A percentile compares a stretch with the other conserved stretches of the same genome.
Conservation (phyloP, 345 rosid genomes). For the Theobroma cacao region DNA sequence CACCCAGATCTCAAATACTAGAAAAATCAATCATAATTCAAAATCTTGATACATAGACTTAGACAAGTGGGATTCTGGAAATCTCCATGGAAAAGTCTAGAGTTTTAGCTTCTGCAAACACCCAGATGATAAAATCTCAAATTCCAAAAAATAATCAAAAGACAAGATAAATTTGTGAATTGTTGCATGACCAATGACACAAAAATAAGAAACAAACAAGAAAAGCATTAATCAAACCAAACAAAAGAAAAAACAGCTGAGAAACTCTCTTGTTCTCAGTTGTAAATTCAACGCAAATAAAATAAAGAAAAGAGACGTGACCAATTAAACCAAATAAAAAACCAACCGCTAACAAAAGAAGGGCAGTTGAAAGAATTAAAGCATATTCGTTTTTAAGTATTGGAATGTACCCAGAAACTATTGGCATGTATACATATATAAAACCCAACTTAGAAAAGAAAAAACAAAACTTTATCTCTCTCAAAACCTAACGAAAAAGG, state of each 20-base stretch:
- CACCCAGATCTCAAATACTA: conserved; percentile 25
- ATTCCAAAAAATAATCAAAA: neutral
- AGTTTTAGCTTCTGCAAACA: conserved; percentile 13
- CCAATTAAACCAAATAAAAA: conserved; percentile 11
- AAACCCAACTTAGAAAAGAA: neutral
- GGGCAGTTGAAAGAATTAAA: conserved; percentile 17
- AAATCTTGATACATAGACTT: neutral
- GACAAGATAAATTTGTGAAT: conserved; percentile 1
- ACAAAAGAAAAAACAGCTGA: neutral
- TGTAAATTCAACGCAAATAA: conserved; percentile 11
- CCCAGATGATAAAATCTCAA: conserved; percentile 19
- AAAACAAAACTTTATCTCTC: neutral
- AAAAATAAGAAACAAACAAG: conserved; percentile 15
- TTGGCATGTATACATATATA: neutral
- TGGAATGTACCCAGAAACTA: conserved; percentile 20
- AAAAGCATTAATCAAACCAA: conserved; percentile 15
- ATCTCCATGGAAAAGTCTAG: neutral
- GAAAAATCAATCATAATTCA: conserved; percentile 20
- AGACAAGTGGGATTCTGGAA: neutral
- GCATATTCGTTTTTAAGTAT: conserved; percentile 30
- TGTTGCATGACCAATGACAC: neutral
- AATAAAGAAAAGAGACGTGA: neutral
- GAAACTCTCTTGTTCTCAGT: neutral
- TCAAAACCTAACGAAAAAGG: neutral
- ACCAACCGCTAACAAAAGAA: conserved; percentile 14